Conservation (phyloP, 306 rosid species). For the Elaeagnus macrophylla region DNA sequence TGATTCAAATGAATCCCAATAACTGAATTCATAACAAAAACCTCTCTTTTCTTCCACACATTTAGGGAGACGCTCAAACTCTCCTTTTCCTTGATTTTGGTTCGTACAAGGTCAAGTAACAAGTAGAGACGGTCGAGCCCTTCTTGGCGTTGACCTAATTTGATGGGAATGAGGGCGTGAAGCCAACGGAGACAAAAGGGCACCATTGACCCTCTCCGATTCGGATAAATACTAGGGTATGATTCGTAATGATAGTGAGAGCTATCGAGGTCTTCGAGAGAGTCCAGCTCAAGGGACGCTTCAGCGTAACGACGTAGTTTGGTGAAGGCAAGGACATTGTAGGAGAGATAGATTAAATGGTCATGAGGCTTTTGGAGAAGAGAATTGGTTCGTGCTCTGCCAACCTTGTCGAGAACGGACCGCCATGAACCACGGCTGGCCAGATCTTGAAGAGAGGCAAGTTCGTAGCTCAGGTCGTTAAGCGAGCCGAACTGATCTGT, state of each 20-base stretch:
- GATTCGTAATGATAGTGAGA: conserved; percentile 58
- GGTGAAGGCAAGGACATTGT: conserved; percentile 67
- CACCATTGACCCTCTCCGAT: conserved; percentile 73
- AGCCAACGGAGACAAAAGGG: conserved; percentile 92
- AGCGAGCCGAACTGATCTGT: conserved; percentile 31
- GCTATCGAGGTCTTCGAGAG: conserved; percentile 64
- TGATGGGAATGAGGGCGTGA: conserved; percentile 54
- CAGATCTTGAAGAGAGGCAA: conserved; percentile 60
- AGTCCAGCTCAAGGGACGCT: conserved; percentile 67
- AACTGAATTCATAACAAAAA: conserved; percentile 56
- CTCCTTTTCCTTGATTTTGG: conserved; percentile 29
- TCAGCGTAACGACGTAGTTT: conserved; percentile 82
- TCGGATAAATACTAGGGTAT: conserved; percentile 50
- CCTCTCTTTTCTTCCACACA: conserved; percentile 59
- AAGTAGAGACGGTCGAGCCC: conserved; percentile 67
- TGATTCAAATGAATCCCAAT: conserved; percentile 63
- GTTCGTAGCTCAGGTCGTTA: conserved; percentile 55
- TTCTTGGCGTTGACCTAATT: conserved; percentile 61
- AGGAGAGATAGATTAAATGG: conserved; percentile 71
- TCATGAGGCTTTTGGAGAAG: conserved; percentile 81
- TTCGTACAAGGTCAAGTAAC: conserved; percentile 56
- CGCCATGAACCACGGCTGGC: conserved; percentile 92
- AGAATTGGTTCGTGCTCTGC: conserved; percentile 64
- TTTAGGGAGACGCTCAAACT: conserved; percentile 19
- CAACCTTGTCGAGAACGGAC: conserved; percentile 68